Evolutionary conservation across 306 rosid genomes (phyloP), one percentile per base, ranked within the genome.

Genomic region (Acacia crassicarpa): DNA sequence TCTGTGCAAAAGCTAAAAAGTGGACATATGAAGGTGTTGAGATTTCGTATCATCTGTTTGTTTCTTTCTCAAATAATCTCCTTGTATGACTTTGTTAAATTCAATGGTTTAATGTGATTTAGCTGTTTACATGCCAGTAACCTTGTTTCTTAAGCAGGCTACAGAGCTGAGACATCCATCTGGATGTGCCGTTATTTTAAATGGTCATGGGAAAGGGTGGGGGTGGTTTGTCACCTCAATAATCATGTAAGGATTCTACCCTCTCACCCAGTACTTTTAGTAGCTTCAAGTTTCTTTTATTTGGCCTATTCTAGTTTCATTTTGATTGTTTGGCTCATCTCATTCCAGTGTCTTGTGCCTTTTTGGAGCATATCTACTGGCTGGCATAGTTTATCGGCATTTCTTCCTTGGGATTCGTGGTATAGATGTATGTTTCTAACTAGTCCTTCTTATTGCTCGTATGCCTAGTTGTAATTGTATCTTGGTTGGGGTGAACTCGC

Each of bases 131-230:
- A n/a, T 49, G 61, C 79, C 46, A 76, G 67, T 76, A 77, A 75
- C 81, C 74, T 58, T 80, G 78, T 81, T 83, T 82, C 76, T 77
- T 66, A 53, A 72, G 72, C 94, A 95, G 99, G 91, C 89, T 70
- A 91, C 94, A n/a, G 84, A 77, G 84, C 70, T 95, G 54, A 95
- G 81, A 80, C 99, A 95, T 86, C 98, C 99, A 44, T 93, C 99
- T 81, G 99, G 95, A 53, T 93, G 99, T 89, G 97, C 98, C 61
- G 71, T 83, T 73, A 78, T 90, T 40, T 80, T 81, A 33, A 83
- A 87, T 74, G 89, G 86, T 78, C 84, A 84, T 65, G 92, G 90
- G 30, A 81, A 82, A 63, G 92, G 92, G 27, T 93, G 85, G 99
- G 95, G 99, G 80, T 93, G 91, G 98, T 87, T 95, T 85, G 91